These are phyloP conservation scores for Solanum megistacrolobum DNA, from an alignment of 257 asterid genomes.

Conservation along the genomic window DNA sequence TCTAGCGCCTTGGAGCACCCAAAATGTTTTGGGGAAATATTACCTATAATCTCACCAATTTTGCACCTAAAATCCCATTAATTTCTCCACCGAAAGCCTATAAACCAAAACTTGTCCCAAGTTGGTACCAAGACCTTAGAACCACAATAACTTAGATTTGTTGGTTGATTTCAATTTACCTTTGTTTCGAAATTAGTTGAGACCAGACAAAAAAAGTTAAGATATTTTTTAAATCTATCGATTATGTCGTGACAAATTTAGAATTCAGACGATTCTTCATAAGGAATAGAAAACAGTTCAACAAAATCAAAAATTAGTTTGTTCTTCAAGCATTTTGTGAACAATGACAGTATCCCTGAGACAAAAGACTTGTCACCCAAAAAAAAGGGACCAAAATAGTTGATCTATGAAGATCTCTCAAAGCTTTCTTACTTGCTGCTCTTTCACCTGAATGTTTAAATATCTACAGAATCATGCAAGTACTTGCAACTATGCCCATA, in stretches of 20 bases:
- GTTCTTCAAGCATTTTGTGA: neutral
- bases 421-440: neutral
- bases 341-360: neutral
- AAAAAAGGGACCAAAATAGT: neutral
- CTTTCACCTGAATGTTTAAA: neutral
- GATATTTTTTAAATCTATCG: neutral
- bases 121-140: neutral
- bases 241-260: neutral
- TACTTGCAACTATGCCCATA: conserved; percentile 59
- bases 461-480: conserved; percentile 18
- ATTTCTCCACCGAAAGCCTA: neutral
- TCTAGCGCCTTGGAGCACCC: too few species aligned
- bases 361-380: neutral
- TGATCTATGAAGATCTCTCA: neutral
- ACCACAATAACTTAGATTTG: neutral
- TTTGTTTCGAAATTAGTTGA: neutral
- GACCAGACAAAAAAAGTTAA: neutral
- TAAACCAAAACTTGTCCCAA: neutral
- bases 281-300: neutral
- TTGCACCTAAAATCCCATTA: neutral
- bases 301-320: neutral
- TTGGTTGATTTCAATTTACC: neutral
- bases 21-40: neutral
- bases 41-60: neutral
- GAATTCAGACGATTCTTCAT: neutral